Conservation (phyloP, 2,329 filamentous ascomycete species). For the Ophiocordyceps sinensis region DNA sequence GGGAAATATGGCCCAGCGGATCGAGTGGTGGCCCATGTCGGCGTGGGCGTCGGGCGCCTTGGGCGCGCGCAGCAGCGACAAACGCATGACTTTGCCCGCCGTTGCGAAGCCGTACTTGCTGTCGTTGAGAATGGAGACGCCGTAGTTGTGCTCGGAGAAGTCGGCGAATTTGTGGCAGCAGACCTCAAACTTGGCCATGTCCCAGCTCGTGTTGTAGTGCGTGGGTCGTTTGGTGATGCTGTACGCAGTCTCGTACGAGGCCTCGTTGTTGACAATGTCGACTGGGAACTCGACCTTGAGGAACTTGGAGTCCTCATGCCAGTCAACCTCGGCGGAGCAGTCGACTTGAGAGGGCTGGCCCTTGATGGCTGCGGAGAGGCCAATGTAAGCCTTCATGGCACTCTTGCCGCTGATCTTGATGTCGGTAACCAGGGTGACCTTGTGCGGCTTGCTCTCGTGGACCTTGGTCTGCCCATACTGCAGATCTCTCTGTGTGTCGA, state of each 20-base stretch:
- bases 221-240: conserved; percentile 80
- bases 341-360: conserved; percentile 53
- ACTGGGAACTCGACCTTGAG: conserved; percentile 98
- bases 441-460: conserved; percentile 55
- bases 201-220: conserved; percentile 95
- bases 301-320: conserved; percentile 95
- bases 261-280: conserved; percentile 78
- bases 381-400: conserved; percentile 76
- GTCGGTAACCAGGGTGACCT: conserved; percentile 68
- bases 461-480: conserved; percentile 54
- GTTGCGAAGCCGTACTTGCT: conserved; percentile 95
- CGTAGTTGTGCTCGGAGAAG: conserved; percentile 74
- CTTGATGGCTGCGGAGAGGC: conserved; percentile 53
- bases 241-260: conserved; percentile 89
- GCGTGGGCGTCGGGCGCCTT: conserved; percentile 90
- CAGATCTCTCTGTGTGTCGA: conserved; percentile 72
- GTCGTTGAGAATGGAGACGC: conserved; percentile 87
- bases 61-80: conserved; percentile 71
- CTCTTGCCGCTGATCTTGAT: conserved; percentile 80
- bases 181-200: conserved; percentile 96
- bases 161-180: conserved; percentile 94
- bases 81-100: conserved; percentile 73
- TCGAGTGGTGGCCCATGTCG: conserved; percentile 81
- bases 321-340: conserved; percentile 77
- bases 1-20: conserved; percentile 82